Evolutionary conservation across 2,329 filamentous ascomycete species (phyloP).

Genomic region (Alternaria novae-zelandiae): DNA sequence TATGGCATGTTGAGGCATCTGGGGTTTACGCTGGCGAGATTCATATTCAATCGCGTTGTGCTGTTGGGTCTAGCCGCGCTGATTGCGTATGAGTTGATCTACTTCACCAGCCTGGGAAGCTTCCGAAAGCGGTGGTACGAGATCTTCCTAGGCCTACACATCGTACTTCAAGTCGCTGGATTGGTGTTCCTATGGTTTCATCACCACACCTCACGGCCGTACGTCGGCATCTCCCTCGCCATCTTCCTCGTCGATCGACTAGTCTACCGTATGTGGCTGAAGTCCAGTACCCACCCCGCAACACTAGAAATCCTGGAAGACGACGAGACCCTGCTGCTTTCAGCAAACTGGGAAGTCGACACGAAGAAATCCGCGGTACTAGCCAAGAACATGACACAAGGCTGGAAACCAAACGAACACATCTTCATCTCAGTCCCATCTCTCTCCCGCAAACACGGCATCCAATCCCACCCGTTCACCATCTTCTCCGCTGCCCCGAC

Average conservation of each 20-base stretch:
- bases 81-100: constrained; percentile 65
- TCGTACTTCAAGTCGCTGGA: constrained; percentile 63
- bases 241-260: constrained; percentile 67
- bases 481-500: constrained; percentile 66
- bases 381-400: constrained; percentile 51
- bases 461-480: constrained; percentile 72
- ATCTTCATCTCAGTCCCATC: constrained; percentile 67
- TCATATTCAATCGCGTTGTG: constrained; percentile 60
- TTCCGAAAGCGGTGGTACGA: constrained; percentile 69
- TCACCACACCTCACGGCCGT: constrained; percentile 59
- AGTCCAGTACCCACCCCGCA: constrained; percentile 57
- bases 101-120: constrained; percentile 65
- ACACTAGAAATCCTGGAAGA: constrained; percentile 63
- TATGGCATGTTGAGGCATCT: constrained; percentile 58
- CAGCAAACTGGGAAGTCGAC: constrained; percentile 52
- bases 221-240: constrained; percentile 59
- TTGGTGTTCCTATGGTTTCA: constrained; percentile 67
- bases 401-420: constrained; percentile 69
- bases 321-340: constrained; percentile 60
- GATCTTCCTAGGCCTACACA: constrained; percentile 65
- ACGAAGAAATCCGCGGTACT: constrained; percentile 15
- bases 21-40: constrained; percentile 58
- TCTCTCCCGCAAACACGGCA: constrained; percentile 58
- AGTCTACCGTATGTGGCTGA: constrained; percentile 63
- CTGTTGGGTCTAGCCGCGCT: constrained; percentile 63